These are phyloP conservation scores for sweet orange (Citrus sinensis) DNA, from an alignment of 345 rosid genomes.

Conservation along the genomic window DVS_A1.0 CM039164.1:27575001-27575500, in stretches of 20 bases:
- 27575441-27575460: slow-evolving; percentile 85
- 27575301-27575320: slow-evolving; percentile 83
- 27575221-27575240: slow-evolving; percentile 98
- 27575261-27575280: slow-evolving; percentile 50
- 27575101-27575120: slow-evolving; percentile 52
- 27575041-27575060: slow-evolving; percentile 49
- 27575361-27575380: slow-evolving; percentile 71
- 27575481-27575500: slow-evolving; percentile 87
- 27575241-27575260: slow-evolving; percentile 73
- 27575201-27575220: slow-evolving; percentile 77
- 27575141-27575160: slow-evolving; percentile 52
- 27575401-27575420: slow-evolving; percentile 86
- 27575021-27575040: slow-evolving; percentile 33
- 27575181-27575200: slow-evolving; percentile 78
- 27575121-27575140: slow-evolving; percentile 55
- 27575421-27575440: slow-evolving; percentile 95
- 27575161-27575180: slow-evolving; percentile 50
- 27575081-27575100: slow-evolving; percentile 90
- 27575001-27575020: slow-evolving; percentile 33
- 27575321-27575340: slow-evolving; percentile 53
- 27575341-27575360: slow-evolving; percentile 37
- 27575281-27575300: slow-evolving; percentile 69
- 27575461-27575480: slow-evolving; percentile 90
- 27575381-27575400: slow-evolving; percentile 82
- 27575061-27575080: slow-evolving; percentile 80